These are phyloP conservation scores for Pythium dissimile DNA, from an alignment of 352 stramenopile species.

Conservation along the genomic window DNA sequence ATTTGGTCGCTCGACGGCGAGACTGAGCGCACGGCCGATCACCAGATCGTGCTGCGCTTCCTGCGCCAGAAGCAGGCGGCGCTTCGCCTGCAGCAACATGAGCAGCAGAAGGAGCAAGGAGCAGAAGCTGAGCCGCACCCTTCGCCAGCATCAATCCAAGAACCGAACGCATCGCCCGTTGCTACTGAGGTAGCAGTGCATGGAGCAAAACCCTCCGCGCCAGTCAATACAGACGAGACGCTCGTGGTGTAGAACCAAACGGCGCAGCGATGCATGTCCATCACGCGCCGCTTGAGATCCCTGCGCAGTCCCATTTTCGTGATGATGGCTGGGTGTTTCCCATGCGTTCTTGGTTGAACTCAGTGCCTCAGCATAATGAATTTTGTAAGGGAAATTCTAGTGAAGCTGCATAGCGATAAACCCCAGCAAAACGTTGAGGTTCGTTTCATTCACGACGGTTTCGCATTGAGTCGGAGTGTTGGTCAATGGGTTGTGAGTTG, in stretches of 20 bases:
- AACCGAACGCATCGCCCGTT: too few relatives aligned
- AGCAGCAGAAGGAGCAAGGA: neutral
- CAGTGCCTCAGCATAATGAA: constrained; percentile 5
- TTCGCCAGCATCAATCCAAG: neutral
- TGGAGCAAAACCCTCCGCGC: neutral
- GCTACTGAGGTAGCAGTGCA: too few relatives aligned
- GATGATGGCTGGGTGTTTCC: neutral
- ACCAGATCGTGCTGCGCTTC: constrained; percentile 8
- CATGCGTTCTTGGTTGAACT: neutral
- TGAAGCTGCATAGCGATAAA: too few relatives aligned
- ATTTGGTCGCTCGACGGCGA: constrained; percentile 18
- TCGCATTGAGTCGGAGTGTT: constrained; percentile 12
- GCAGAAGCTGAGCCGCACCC: neutral
- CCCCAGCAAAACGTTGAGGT: constrained; percentile 2
- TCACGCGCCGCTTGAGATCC: too few relatives aligned
- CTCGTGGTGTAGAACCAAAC: neutral
- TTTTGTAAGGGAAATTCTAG: constrained; percentile 12
- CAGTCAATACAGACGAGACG: neutral
- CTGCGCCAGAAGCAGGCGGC: constrained; percentile 15
- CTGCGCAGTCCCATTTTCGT: constrained; percentile 8
- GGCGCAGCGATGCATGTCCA: neutral
- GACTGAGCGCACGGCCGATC: constrained; percentile 3
- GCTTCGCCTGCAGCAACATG: constrained; percentile 10
- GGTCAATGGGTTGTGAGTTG: constrained; percentile 6
- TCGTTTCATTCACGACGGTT: constrained; percentile 9